Conservation (phyloP, 805 yeast genomes). For the Myxozyma neglecta region DNA sequence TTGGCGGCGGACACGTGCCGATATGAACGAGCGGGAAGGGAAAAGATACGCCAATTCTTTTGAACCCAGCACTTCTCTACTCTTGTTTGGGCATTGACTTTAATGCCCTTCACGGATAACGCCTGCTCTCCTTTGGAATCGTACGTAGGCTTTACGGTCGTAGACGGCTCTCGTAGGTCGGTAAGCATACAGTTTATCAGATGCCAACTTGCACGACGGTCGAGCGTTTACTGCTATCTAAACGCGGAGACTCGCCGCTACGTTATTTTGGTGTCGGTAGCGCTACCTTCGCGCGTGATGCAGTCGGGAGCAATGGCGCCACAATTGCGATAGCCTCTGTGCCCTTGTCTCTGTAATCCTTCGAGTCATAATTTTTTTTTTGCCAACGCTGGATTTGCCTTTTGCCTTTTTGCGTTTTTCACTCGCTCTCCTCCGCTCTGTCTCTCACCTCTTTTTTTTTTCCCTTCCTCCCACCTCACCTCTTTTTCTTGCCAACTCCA, state of each 20-base stretch:
- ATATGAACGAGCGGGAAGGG: not conserved
- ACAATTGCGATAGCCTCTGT: constrained; percentile 7
- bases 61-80: not conserved
- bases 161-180: not conserved
- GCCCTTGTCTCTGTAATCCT: not conserved
- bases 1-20: not conserved
- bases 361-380: constrained; percentile 13
- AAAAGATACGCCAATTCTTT: not conserved
- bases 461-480: not conserved
- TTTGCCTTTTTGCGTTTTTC: constrained; percentile 2
- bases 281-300: not conserved
- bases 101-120: not conserved
- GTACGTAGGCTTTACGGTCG: not conserved
- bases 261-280: not conserved
- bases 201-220: too few relatives aligned
- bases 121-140: not conserved
- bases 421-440: not conserved
- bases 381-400: not conserved
- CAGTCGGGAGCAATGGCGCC: not conserved
- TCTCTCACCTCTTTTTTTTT: not conserved
- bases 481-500: not conserved
- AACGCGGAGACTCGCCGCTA: not conserved
- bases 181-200: not conserved
- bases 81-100: not conserved
- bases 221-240: not conserved